Percentiles rank a stretch among this genome's conserved stretches.
These are phyloP conservation scores for Chaetomium sp. DNA, from an alignment of 2,329 filamentous ascomycete genomes.

Conservation along the genomic window DNA sequence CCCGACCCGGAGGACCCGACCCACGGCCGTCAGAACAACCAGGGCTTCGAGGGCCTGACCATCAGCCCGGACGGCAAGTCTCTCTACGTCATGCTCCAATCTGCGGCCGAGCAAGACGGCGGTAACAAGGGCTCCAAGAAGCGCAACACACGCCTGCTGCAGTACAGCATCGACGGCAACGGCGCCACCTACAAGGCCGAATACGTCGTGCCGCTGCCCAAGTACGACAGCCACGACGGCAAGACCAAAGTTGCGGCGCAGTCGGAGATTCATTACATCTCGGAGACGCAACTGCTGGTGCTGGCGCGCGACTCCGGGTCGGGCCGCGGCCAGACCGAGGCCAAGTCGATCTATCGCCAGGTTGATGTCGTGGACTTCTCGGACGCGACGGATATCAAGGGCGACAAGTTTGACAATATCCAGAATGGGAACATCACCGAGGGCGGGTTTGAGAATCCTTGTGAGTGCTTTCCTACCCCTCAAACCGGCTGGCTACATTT, in stretches of 20 bases:
- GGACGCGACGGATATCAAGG: constrained; percentile 54
- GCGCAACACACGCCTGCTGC: constrained; percentile 54
- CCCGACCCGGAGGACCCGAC: constrained; percentile 51
- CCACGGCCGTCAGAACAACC: constrained; percentile 63
- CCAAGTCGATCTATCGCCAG: constrained; percentile 57
- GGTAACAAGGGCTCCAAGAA: constrained; percentile 33
- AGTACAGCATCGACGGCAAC: constrained; percentile 48
- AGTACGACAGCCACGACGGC: constrained; percentile 45
- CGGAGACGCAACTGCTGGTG: constrained; percentile 58
- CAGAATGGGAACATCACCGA: constrained; percentile 15
- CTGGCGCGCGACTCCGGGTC: constrained; percentile 56
- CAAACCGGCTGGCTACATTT: neutral
- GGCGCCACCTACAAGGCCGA: constrained; percentile 49
- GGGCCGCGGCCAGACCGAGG: constrained; percentile 49
- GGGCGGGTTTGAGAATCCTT: constrained; percentile 22
- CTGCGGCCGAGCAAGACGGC: constrained; percentile 49
- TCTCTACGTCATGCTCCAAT: constrained; percentile 61
- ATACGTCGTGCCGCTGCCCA: constrained; percentile 60
- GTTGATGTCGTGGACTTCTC: constrained; percentile 63
- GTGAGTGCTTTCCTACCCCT: neutral
- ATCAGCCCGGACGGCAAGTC: constrained; percentile 55
- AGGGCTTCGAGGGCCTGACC: constrained; percentile 67
- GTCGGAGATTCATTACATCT: constrained; percentile 61
- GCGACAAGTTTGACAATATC: constrained; percentile 32
- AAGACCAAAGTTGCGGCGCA: constrained; percentile 55